Percentiles rank a stretch among this genome's conserved stretches.
These are phyloP conservation scores for Trichocladium antarcticum DNA, from an alignment of 495 filamentous ascomycete species.

Conservation along the genomic window DNA sequence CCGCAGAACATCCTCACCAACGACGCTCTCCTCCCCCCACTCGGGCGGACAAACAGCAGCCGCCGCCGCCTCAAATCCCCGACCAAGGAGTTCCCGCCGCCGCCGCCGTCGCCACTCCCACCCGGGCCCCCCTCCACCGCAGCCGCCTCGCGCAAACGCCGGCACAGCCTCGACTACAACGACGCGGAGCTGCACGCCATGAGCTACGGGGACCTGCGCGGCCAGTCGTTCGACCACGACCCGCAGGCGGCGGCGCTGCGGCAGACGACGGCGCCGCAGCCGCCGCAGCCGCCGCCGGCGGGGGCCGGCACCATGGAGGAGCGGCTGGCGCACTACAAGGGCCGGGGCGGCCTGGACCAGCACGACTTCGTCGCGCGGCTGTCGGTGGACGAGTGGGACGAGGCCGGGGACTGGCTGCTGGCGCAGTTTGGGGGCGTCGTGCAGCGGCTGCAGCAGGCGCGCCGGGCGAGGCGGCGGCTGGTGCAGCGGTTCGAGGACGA, in stretches of 20 bases:
- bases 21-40: slow-evolving; percentile 4
- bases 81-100: not conserved
- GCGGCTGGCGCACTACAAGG: slow-evolving; percentile 35
- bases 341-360: slow-evolving; percentile 38
- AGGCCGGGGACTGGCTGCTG: slow-evolving; percentile 69
- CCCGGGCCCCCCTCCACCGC: not conserved
- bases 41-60: slow-evolving; percentile 28
- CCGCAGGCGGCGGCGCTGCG: slow-evolving; percentile 30
- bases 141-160: slow-evolving; percentile 27
- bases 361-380: slow-evolving; percentile 53
- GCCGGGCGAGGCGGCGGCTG: slow-evolving; percentile 53
- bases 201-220: slow-evolving; percentile 43
- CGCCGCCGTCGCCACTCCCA: no score
- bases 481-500: slow-evolving; percentile 60
- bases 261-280: slow-evolving; percentile 5
- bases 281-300: slow-evolving; percentile 1
- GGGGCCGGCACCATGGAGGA: slow-evolving; percentile 23
- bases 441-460: slow-evolving; percentile 49
- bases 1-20: slow-evolving; percentile 6
- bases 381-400: slow-evolving; percentile 65
- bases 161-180: slow-evolving; percentile 42
- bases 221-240: slow-evolving; percentile 46
- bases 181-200: slow-evolving; percentile 41
- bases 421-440: slow-evolving; percentile 55
- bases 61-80: slow-evolving; percentile 26